Evolutionary conservation across 2,329 filamentous ascomycete genomes (phyloP).

Genomic region (Fusarium sp.): DNA sequence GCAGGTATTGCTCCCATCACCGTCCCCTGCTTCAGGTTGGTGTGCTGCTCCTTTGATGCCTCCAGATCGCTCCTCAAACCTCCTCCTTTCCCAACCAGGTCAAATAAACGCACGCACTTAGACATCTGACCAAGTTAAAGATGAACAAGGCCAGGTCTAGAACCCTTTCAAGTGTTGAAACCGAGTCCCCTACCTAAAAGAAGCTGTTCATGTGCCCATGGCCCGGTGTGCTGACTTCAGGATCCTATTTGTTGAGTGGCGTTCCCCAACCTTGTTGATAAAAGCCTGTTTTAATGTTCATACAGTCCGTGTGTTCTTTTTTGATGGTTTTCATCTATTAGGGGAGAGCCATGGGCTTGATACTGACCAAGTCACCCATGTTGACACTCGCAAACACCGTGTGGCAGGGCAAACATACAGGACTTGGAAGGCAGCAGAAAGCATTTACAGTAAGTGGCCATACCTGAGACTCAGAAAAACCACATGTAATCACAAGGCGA

Average conservation of each 20-base stretch:
- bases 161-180: neutral
- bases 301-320: neutral
- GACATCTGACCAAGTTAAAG: neutral
- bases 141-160: neutral
- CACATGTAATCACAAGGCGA: neutral
- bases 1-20: neutral
- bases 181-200: neutral
- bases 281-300: neutral
- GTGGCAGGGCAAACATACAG: neutral
- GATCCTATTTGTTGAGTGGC: neutral
- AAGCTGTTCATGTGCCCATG: constrained; percentile 1
- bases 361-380: neutral
- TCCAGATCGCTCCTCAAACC: neutral
- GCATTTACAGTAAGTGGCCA: neutral
- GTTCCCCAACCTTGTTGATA: neutral
- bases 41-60: neutral
- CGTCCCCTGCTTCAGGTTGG: neutral
- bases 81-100: neutral
- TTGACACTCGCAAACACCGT: constrained; percentile 15
- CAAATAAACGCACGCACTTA: neutral
- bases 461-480: too few relatives aligned
- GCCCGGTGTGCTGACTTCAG: neutral
- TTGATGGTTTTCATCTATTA: neutral
- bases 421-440: neutral
- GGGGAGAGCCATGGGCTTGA: neutral